Conservation (phyloP, 1,284 basidiomycete genomes). For the Coniophora puteana region DNA sequence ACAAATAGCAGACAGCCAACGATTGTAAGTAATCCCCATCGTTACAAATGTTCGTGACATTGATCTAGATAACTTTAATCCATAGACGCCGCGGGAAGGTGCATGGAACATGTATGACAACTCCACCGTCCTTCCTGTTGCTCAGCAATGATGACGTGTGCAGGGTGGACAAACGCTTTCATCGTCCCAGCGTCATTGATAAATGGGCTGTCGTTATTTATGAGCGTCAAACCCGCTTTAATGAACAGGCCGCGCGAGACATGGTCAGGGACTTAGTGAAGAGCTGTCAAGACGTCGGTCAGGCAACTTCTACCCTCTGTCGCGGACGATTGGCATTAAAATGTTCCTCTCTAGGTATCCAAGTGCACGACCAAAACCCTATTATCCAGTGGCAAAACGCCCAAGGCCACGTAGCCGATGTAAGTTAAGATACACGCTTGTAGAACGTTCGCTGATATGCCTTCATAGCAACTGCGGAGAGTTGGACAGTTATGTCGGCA, state of each 20-base stretch:
- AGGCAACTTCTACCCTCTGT: slow-evolving; percentile 20
- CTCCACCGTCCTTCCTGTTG: slow-evolving; percentile 1
- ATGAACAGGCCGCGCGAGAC: slow-evolving; percentile 36
- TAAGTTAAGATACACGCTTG: slow-evolving; percentile 21
- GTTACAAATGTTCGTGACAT: background rate
- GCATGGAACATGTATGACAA: slow-evolving; percentile 63
- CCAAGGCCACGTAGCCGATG: slow-evolving; percentile 48
- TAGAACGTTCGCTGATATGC: background rate
- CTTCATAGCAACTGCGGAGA: slow-evolving; percentile 40
- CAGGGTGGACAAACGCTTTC: slow-evolving; percentile 68
- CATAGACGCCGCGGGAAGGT: slow-evolving; percentile 56
- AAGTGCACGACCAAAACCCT: slow-evolving; percentile 36
- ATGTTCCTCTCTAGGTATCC: slow-evolving; percentile 44
- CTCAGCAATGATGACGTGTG: slow-evolving; percentile 6
- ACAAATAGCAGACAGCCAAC: slow-evolving; percentile 42
- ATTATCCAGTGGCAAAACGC: slow-evolving; percentile 48
- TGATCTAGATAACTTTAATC: too few species aligned
- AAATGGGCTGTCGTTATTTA: slow-evolving; percentile 65
- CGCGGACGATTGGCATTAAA: background rate
- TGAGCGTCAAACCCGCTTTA: slow-evolving; percentile 54
- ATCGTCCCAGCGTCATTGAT: slow-evolving; percentile 42
- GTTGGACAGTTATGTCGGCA: slow-evolving; percentile 42
- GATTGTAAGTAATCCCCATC: slow-evolving; percentile 38
- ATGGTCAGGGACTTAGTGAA: slow-evolving; percentile 47
- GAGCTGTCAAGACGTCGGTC: slow-evolving; percentile 54